Base-by-base conservation (phyloP, 805 yeast genomes). In the Pichia californica region DNA sequence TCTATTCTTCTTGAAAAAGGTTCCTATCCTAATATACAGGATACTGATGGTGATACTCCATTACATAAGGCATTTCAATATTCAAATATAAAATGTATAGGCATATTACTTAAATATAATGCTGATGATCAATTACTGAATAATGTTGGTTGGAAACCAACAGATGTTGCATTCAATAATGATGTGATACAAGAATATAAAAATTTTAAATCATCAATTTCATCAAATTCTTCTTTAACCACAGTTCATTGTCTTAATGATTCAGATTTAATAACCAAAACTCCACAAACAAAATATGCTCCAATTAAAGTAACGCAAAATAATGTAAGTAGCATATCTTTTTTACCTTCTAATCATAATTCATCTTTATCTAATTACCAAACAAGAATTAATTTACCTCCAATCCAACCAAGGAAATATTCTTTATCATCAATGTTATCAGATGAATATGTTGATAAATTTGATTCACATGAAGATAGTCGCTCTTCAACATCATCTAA, bases 41-140 rank as follows among this genome's bases (percentile, higher is more conserved):
- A 93, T 57, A 65, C 68, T 9, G 74, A 75, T 14, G 95, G 93
- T 1, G 85, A 88, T 56, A 81, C 95, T 3, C 87, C 96, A 0
- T 64, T 91, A 33, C 98, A 91, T 62, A 68, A 83, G 41, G 95
- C 96, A 0, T 73, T 86, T 51, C 81, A 83, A 43, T 76, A 71
- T 52, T 91, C 89, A 6, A 74, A 77, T 47, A 53, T 74, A 14
- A 74, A 74, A 38, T 79, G 85, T 36, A 61, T 79, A 48, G 69
- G 74, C 41, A 56, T 81, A 28, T 61, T 84, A 35, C 59, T 81
- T 0, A 67, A 64, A 15, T 66, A 75, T 26, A 68, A 71, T 18
- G 75, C 77, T 1, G 74, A 78, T 46, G 71, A 70, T 31, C 62
- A 67, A 19, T 53, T 70, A 19, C 58, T 66, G 29, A 86, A 86